Base-by-base conservation (phyloP, 1,139 yeast genomes). In the Yamadazyma kanchanaburiensis region DNA sequence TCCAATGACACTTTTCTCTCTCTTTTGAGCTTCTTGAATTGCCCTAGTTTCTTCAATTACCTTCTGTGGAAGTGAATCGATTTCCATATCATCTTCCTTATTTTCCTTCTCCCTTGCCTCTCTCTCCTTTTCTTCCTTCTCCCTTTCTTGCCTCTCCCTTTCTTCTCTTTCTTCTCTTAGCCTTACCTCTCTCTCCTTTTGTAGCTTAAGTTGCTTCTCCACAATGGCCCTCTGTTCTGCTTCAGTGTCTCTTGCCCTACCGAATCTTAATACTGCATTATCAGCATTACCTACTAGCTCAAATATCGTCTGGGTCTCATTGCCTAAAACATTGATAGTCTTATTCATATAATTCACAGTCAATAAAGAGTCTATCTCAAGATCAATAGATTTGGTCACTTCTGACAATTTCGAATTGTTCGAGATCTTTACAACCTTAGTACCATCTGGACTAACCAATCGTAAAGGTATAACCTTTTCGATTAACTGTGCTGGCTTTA, bases 401-500 rank as follows among this genome's bases (percentile, higher is more conserved):
- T 34, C 35, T 4, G 11, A 11, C 14, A 41, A 27, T 2, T 14
- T 21, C 4, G 22, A 15, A 3, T 31, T 15, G 27, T 42, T 43
- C 8, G 27, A 22, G n/a, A 39, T 18, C 24, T 39, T 40, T 5
- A 43, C 32, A 4, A 21, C 26, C 4, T 31, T 21, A 5, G 22
- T 20, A 4, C 34, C 34, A 17, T 30, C 31, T 3, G 46, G 45
- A 13, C 21, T 26, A 6, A 32, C 21, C 7, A 41, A 24, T 26
- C 43, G 42, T 6, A 34, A 20, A 7, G 24, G 30, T 13, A 44
- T 30, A 2, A 23, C 14, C 13, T 29, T 33, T 12, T 31, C 38
- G 4, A 18, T 27, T 11, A 38, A 25, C 14, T 31, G 40, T 63
- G 50, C 45, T 12, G 52, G 34, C 33, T 48, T 48, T 18, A 57